Conservation (phyloP, 352 stramenopile genomes). For the Phytopythium aichiense region DNA sequence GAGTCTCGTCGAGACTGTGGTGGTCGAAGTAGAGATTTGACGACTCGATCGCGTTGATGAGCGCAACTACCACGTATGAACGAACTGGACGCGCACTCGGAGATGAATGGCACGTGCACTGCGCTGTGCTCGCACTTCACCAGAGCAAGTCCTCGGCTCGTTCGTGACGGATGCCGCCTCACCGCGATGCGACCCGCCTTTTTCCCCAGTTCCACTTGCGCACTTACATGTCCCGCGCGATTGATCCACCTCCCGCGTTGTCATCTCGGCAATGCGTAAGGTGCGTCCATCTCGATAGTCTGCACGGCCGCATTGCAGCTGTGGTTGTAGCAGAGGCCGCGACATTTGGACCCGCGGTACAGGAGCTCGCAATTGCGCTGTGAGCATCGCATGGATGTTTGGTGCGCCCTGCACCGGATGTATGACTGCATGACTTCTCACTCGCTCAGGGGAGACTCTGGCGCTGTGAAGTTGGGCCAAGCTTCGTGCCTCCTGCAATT, state of each 20-base stretch:
- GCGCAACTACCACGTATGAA: not conserved
- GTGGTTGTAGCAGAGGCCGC: not conserved
- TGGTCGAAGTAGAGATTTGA: not conserved
- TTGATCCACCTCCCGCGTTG: not conserved
- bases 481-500: not conserved
- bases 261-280: not conserved
- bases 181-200: not conserved
- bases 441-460: no score
- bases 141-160: no score
- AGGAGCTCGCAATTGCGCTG: not conserved
- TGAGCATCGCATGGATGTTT: not conserved
- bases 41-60: not conserved
- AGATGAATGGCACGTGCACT: not conserved
- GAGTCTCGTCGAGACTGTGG: no score
- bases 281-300: not conserved
- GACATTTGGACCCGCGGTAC: not conserved
- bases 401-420: not conserved
- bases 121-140: not conserved
- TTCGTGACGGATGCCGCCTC: not conserved
- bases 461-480: not conserved
- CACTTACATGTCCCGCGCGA: slow-evolving; percentile 2
- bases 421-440: not conserved
- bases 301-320: not conserved
- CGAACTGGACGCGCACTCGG: no score
- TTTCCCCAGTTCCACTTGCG: not conserved